Conservation (phyloP, 2,329 filamentous ascomycete genomes). For the Hypoxylon rubiginosum region DNA sequence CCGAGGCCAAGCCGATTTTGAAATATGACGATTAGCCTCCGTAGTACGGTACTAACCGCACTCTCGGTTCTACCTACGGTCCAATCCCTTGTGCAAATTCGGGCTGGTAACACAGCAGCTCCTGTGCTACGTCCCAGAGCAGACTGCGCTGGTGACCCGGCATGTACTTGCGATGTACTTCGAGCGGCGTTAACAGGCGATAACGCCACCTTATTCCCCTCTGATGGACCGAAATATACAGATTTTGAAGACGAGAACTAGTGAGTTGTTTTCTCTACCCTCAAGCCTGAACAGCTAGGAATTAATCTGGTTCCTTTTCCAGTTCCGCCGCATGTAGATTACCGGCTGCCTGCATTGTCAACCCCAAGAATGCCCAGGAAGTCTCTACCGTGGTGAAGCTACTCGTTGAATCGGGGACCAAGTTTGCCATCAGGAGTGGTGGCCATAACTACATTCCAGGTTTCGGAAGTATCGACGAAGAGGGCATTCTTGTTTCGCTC, state of each 20-base stretch:
- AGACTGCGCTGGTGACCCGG: constrained; percentile 19
- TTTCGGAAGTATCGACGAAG: constrained; percentile 46
- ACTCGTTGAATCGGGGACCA: constrained; percentile 34
- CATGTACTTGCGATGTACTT: constrained; percentile 36
- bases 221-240: constrained; percentile 31
- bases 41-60: constrained; percentile 27
- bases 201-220: constrained; percentile 34
- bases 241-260: constrained; percentile 42
- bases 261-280: constrained; percentile 20
- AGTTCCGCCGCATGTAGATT: constrained; percentile 41
- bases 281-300: background rate
- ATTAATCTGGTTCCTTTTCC: constrained; percentile 16
- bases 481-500: constrained; percentile 55
- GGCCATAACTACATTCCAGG: constrained; percentile 50
- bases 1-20: background rate
- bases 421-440: constrained; percentile 49
- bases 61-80: constrained; percentile 25
- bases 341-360: constrained; percentile 48
- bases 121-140: constrained; percentile 14
- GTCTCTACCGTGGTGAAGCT: constrained; percentile 45
- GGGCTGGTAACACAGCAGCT: constrained; percentile 2
- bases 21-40: constrained; percentile 30
- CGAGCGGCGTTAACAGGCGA: constrained; percentile 15
- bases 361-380: constrained; percentile 42
- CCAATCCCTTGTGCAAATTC: constrained; percentile 13